Percentiles rank a stretch among this genome's conserved stretches.
phyloP scores from a whole-genome alignment of 768 basidiomycete genomes.

The Asterophora lycoperdoides region DNA sequence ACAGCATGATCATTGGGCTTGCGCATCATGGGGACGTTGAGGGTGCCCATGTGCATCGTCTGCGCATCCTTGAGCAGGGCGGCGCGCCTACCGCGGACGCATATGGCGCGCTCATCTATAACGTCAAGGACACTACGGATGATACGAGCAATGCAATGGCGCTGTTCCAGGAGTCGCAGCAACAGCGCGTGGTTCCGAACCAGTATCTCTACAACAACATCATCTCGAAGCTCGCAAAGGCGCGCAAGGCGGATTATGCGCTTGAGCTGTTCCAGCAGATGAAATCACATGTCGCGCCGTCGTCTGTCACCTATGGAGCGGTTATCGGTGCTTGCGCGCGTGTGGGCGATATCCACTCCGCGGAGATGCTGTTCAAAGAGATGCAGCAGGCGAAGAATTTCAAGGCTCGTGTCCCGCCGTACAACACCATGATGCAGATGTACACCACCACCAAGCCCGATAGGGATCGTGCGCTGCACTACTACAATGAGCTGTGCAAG shows the following conservation, averaged over 20 bases:
- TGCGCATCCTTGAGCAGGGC: conserved; percentile 72
- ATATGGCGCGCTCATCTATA: conserved; percentile 85
- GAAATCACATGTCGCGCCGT: conserved; percentile 64
- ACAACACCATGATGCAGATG: conserved; percentile 98
- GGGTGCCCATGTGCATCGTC: conserved; percentile 75
- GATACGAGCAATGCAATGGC: conserved; percentile 85
- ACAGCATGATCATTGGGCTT: conserved; percentile 83
- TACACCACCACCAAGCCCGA: conserved; percentile 90
- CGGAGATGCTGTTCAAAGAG: conserved; percentile 80
- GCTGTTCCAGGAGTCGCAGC: conserved; percentile 75
- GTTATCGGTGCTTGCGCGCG: conserved; percentile 92
- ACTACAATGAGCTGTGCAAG: conserved; percentile 59
- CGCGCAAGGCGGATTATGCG: conserved; percentile 88
- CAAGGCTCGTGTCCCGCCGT: conserved; percentile 88
- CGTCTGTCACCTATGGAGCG: conserved; percentile 92
- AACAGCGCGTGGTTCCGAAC: conserved; percentile 68
- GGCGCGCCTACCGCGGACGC: conserved; percentile 82
- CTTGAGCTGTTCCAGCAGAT: conserved; percentile 85
- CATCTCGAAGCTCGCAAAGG: conserved; percentile 93
- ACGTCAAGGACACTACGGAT: conserved; percentile 92
- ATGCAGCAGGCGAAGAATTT: conserved; percentile 74
- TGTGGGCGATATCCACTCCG: conserved; percentile 81
- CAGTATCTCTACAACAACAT: conserved; percentile 95
- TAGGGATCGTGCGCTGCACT: conserved; percentile 69
- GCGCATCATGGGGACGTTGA: conserved; percentile 80